Evolutionary conservation across 208 protist genomes (phyloP).

Genomic region (Crithidia acanthocephali): DNA sequence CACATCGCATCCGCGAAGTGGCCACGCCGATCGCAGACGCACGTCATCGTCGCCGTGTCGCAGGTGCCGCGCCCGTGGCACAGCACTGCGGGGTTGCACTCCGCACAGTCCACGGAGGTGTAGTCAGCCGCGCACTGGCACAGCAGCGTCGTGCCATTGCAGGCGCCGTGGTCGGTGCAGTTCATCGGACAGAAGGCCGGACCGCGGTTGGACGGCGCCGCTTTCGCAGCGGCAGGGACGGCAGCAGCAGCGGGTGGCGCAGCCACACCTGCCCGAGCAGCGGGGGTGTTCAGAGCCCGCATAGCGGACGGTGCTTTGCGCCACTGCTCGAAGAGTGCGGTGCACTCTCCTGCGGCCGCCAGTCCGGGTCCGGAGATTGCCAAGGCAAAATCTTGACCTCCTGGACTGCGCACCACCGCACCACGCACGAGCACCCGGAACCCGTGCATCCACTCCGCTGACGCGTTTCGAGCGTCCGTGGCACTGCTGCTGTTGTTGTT

Average conservation of each 20-base stretch:
- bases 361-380: conserved; percentile 68
- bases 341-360: conserved; percentile 21
- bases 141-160: conserved; percentile 38
- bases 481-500: conserved; percentile 5
- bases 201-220: background rate
- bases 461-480: conserved; percentile 2
- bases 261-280: no score
- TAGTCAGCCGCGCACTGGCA: conserved; percentile 55
- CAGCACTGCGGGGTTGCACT: conserved; percentile 57
- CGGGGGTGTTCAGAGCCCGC: no score
- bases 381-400: conserved; percentile 57
- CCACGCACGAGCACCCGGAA: conserved; percentile 74
- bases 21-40: conserved; percentile 52
- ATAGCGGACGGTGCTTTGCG: background rate
- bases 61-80: conserved; percentile 78
- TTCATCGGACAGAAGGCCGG: conserved; percentile 44
- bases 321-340: conserved; percentile 16
- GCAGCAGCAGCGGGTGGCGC: background rate
- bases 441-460: conserved; percentile 18
- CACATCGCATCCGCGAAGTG: conserved; percentile 64
- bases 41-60: conserved; percentile 38
- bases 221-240: background rate
- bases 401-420: conserved; percentile 34
- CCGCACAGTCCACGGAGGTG: conserved; percentile 67
- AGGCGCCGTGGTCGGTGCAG: conserved; percentile 59